Conservation (phyloP, 768 basidiomycete genomes). For the Lactifluus rugatus region DNA sequence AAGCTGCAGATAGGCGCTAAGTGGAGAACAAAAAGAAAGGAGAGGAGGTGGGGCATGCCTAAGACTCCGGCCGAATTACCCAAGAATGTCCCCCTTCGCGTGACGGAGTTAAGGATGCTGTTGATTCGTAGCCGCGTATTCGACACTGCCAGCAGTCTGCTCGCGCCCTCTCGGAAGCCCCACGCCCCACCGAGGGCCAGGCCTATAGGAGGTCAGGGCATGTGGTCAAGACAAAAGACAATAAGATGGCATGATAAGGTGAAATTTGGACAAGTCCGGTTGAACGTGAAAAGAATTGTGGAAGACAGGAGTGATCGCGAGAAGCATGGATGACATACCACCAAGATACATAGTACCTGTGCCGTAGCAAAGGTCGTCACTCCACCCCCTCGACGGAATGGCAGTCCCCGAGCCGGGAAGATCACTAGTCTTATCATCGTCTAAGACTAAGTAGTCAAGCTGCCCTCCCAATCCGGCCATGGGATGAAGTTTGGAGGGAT, state of each 20-base stretch:
- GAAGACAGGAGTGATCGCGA: slow-evolving; percentile 24
- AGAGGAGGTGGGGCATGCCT: slow-evolving; percentile 51
- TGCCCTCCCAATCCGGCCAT: slow-evolving; percentile 86
- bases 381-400: slow-evolving; percentile 93
- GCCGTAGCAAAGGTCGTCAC: slow-evolving; percentile 98
- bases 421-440: slow-evolving; percentile 91
- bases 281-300: slow-evolving; percentile 40
- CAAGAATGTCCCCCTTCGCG: slow-evolving; percentile 92
- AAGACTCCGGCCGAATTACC: slow-evolving; percentile 97
- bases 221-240: slow-evolving; percentile 68
- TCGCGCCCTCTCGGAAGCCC: slow-evolving; percentile 92
- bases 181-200: slow-evolving; percentile 90
- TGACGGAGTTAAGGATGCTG: slow-evolving; percentile 92
- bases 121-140: slow-evolving; percentile 89
- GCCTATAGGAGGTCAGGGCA: slow-evolving; percentile 65
- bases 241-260: slow-evolving; percentile 42
- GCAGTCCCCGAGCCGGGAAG: slow-evolving; percentile 86
- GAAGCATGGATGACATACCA: slow-evolving; percentile 50
- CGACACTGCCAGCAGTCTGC: slow-evolving; percentile 76
- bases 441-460: slow-evolving; percentile 90
- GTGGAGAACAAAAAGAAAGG: slow-evolving; percentile 33
- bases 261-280: slow-evolving; percentile 33
- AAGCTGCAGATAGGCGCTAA: slow-evolving; percentile 47
- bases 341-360: slow-evolving; percentile 98
- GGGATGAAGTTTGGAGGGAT: slow-evolving; percentile 89